Evolutionary conservation across 1,139 yeast species (phyloP).

Genomic region (Candida gigantensis): DNA sequence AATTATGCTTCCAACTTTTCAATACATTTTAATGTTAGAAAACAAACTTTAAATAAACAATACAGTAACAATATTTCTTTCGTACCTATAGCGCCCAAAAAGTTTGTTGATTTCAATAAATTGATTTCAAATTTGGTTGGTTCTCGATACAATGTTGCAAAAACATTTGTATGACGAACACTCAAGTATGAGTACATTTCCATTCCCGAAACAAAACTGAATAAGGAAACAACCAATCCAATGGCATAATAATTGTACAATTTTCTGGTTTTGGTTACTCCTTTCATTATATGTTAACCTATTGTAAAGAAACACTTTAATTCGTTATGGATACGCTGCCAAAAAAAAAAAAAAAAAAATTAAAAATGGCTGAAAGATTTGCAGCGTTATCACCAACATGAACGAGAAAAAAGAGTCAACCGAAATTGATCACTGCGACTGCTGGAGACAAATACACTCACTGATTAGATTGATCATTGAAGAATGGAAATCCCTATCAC

Average conservation of each 20-base stretch:
- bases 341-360: background rate
- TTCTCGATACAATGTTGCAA: slow-evolving; percentile 25
- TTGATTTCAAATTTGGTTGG: slow-evolving; percentile 26
- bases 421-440: no score
- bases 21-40: background rate
- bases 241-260: slow-evolving; percentile 15
- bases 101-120: slow-evolving; percentile 28
- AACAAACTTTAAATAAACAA: slow-evolving; percentile 2
- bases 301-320: background rate
- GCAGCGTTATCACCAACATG: slow-evolving; percentile 1
- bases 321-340: background rate
- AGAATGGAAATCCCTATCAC: background rate
- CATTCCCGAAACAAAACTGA: slow-evolving; percentile 32
- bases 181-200: slow-evolving; percentile 31
- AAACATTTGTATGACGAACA: slow-evolving; percentile 23
- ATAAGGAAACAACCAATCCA: slow-evolving; percentile 21
- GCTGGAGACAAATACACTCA: no score
- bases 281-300: slow-evolving; percentile 2
- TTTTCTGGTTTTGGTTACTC: slow-evolving; percentile 10
- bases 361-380: background rate
- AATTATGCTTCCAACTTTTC: slow-evolving; percentile 33
- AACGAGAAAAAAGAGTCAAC: no score
- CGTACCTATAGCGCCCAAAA: slow-evolving; percentile 36
- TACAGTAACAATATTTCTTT: slow-evolving; percentile 13
- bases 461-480: no score